Conservation (phyloP, 805 yeast species). For the Kuraishia capsulata region DNA sequence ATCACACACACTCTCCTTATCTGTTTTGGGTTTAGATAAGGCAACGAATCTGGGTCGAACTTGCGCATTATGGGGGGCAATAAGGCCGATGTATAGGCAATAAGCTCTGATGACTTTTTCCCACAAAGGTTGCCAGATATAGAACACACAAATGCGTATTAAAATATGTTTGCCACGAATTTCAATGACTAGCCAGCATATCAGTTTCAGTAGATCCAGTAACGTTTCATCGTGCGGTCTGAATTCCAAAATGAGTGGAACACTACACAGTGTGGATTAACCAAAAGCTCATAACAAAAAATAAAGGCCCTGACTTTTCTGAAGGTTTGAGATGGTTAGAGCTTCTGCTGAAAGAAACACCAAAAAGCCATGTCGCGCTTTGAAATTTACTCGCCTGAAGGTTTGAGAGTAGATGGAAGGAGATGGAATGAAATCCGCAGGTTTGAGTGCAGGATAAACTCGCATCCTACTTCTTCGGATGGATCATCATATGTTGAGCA, state of each 20-base stretch:
- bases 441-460: constrained; percentile 72
- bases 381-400: constrained; percentile 93
- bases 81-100: too few relatives aligned
- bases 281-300: too few relatives aligned
- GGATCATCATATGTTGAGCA: constrained; percentile 90
- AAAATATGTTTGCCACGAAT: too few relatives aligned
- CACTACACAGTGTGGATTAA: too few relatives aligned
- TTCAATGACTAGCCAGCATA: too few relatives aligned
- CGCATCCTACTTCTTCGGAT: constrained; percentile 82
- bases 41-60: constrained; percentile 37
- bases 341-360: not conserved
- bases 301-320: too few relatives aligned
- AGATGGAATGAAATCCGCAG: constrained; percentile 89
- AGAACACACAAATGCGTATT: too few relatives aligned
- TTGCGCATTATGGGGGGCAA: not conserved
- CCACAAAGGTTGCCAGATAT: too few relatives aligned
- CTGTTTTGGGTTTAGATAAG: constrained; percentile 47
- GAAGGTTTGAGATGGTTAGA: constrained; percentile 16
- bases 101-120: too few relatives aligned
- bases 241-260: too few relatives aligned
- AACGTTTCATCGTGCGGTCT: too few relatives aligned
- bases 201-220: too few relatives aligned
- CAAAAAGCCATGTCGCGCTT: constrained; percentile 24
- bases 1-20: constrained; percentile 60
- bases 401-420: constrained; percentile 87